A percentile compares a stretch with the other conserved stretches of the same genome.
phyloP scores from a whole-genome alignment of 805 yeast species.

The Yarrowia keelungensis region DNA sequence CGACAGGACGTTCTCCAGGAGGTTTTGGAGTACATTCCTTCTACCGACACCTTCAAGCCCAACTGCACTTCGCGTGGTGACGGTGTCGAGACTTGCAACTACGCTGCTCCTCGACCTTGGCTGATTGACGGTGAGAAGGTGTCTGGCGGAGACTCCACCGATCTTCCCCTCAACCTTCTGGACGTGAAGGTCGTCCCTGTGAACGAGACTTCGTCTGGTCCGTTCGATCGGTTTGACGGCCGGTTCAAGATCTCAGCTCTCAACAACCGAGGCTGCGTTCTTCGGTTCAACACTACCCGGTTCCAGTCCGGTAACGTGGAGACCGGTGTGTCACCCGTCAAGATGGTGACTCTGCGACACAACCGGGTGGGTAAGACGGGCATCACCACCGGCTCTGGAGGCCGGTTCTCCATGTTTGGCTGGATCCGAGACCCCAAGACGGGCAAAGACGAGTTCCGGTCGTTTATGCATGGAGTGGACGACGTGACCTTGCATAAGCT shows the following conservation, averaged over 20 bases:
- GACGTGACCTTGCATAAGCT: slow-evolving; percentile 69
- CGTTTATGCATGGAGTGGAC: slow-evolving; percentile 68
- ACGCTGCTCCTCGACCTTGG: slow-evolving; percentile 59
- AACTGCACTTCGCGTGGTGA: slow-evolving; percentile 52
- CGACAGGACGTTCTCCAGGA: slow-evolving; percentile 41
- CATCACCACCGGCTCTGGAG: background rate
- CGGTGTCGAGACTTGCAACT: slow-evolving; percentile 63
- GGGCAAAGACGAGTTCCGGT: slow-evolving; percentile 55
- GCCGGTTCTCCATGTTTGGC: slow-evolving; percentile 13
- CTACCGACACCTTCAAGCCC: background rate
- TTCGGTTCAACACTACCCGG: slow-evolving; percentile 62
- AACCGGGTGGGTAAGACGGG: slow-evolving; percentile 40
- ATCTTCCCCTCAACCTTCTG: slow-evolving; percentile 44
- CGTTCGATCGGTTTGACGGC: slow-evolving; percentile 60
- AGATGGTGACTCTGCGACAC: slow-evolving; percentile 62
- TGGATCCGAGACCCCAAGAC: slow-evolving; percentile 34
- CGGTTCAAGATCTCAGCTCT: slow-evolving; percentile 62
- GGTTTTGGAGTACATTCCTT: slow-evolving; percentile 42
- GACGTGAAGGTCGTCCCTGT: slow-evolving; percentile 21
- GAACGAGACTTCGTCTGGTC: slow-evolving; percentile 44
- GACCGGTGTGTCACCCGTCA: slow-evolving; percentile 64
- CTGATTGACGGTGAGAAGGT: slow-evolving; percentile 48
- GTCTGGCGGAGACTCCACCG: slow-evolving; percentile 48
- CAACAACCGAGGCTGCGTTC: slow-evolving; percentile 68
- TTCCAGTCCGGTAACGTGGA: slow-evolving; percentile 49